A percentile compares a stretch with the other conserved stretches of the same genome.
Evolutionary conservation across 805 yeast genomes (phyloP).

Genomic region (Candida suzukii): DNA sequence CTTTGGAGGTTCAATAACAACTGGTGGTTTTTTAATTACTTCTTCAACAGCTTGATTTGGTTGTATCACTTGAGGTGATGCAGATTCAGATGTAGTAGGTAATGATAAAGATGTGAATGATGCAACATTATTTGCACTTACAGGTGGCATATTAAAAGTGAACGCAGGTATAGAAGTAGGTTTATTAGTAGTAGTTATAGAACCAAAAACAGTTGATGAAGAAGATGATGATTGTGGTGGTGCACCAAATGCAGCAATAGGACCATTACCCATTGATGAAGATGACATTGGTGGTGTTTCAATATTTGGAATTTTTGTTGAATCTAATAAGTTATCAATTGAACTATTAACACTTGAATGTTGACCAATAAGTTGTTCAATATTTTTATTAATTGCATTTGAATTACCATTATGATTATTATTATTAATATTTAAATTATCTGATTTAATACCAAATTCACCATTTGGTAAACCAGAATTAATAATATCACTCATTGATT

Average conservation of each 20-base stretch:
- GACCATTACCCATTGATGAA: background rate
- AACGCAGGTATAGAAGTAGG: too few relatives aligned
- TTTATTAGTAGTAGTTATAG: too few relatives aligned
- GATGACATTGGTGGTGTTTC: background rate
- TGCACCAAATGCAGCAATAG: background rate
- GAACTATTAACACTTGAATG: too few relatives aligned
- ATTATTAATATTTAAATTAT: too few relatives aligned
- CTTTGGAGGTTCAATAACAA: background rate
- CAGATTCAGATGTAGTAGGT: too few relatives aligned
- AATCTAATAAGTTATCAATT: background rate
- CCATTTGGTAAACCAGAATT: slow-evolving; percentile 27
- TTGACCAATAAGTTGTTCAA: background rate
- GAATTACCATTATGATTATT: background rate
- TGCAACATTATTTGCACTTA: background rate
- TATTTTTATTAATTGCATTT: too few relatives aligned
- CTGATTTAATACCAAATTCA: slow-evolving; percentile 8
- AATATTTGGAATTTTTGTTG: background rate
- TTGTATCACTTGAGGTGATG: too few relatives aligned
- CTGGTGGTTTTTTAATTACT: too few relatives aligned
- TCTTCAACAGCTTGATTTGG: too few relatives aligned
- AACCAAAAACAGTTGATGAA: too few relatives aligned
- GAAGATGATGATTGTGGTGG: too few relatives aligned
- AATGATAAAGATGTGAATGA: too few relatives aligned
- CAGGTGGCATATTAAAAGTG: background rate
- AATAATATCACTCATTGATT: slow-evolving; percentile 28